Conservation (phyloP, 441 rosid species). For the Jatropha podagrica region DNA sequence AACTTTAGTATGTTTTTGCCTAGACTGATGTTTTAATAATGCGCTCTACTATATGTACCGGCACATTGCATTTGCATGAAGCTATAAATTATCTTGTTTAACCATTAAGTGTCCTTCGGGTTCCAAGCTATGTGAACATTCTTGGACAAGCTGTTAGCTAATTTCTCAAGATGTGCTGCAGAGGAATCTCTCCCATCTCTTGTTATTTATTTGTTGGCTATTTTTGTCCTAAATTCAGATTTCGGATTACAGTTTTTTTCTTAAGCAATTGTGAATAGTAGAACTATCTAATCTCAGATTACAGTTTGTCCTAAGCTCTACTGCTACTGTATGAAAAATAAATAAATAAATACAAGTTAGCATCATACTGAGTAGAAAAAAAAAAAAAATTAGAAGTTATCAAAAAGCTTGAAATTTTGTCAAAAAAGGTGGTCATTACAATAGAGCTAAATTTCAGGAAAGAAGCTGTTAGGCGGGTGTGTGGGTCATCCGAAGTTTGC, state of each 20-base stretch:
- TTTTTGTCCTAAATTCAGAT: too few species aligned
- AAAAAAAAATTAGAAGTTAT: too few species aligned
- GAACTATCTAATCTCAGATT: too few species aligned
- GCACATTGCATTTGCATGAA: neutral
- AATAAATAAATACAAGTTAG: too few species aligned
- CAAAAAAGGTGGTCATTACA: neutral
- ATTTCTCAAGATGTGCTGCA: neutral
- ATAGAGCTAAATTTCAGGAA: neutral
- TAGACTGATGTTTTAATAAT: neutral
- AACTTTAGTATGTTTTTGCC: neutral
- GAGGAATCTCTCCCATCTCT: neutral
- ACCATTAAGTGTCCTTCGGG: neutral
- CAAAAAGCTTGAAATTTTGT: too few species aligned
- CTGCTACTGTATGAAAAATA: too few species aligned
- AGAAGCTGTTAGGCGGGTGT: neutral
- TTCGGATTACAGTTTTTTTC: too few species aligned
- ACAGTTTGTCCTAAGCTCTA: too few species aligned
- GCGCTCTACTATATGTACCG: neutral
- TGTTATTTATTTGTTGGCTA: too few species aligned
- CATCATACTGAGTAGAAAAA: too few species aligned
- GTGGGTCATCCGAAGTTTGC: too few species aligned
- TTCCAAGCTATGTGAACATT: neutral
- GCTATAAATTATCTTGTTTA: neutral
- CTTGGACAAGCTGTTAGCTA: neutral
- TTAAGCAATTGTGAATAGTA: too few species aligned